Base-by-base conservation (phyloP, 495 filamentous ascomycete species). In the Xylaria cubensis region DNA sequence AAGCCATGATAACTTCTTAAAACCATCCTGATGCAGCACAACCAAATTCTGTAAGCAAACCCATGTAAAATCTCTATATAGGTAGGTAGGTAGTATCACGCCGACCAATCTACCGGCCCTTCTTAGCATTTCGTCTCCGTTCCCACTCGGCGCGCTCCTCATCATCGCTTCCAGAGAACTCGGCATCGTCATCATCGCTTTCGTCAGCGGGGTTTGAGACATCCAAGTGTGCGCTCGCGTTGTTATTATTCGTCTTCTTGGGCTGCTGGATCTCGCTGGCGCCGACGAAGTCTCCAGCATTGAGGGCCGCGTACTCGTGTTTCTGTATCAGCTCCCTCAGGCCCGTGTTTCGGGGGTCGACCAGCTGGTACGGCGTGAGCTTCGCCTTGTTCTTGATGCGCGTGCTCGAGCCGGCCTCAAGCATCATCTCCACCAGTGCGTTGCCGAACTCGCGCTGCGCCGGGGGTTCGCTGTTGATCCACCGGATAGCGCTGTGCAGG, bases 401-500 rank as follows among this genome's bases (percentile, higher is more conserved):
- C 62, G 83, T 76, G 76, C 67, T 83, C 21, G 75, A 80, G 48
- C 96, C 96, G 58, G 96, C 96, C 79, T 99, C 96, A 67, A 97
- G 87, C 88, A 98, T 91, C 88, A 99, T 94, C 71, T 90, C 90
- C 72, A 97, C 89, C 75, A 97, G 88, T 3, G 88, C 86, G 73
- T 86, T 80, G 56, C 92, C 94, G 42, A 90, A 86, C 70, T 89
- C 85, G 70, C 86, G 80, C 76, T 93, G 90, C 39, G 86, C 88
- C 4, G 77, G 59, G 7, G 85, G 84, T 72, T 87, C 83, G 51
- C 86, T 82, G 82, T 95, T 97, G 80, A 93, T 90, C 82, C 90
- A 97, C 41, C 92, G 89, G 48, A 99, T 92, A 19, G 94, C 94
- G 76, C 88, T 88, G 86, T 99, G 96, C 46, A 99, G 86, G 9